Conservation (phyloP, 2,329 filamentous ascomycete genomes). For the Talaromyces rugulosus region DNA sequence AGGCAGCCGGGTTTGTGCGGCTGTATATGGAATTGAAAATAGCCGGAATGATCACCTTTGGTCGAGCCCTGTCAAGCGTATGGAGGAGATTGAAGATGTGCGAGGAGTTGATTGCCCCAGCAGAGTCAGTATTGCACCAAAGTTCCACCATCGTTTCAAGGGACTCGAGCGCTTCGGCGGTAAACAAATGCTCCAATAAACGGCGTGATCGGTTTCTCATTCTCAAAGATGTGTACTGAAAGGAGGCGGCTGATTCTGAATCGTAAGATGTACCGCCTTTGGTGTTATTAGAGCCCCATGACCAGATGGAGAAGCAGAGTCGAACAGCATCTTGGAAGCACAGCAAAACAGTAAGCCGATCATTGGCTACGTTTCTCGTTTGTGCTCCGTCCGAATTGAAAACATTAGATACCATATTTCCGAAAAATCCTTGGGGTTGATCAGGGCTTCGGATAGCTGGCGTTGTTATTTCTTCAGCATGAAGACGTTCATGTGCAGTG, state of each 20-base stretch:
- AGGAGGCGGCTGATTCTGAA: slow-evolving; percentile 68
- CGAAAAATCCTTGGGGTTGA: slow-evolving; percentile 82
- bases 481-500: slow-evolving; percentile 75
- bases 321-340: slow-evolving; percentile 94
- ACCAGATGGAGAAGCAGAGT: slow-evolving; percentile 91
- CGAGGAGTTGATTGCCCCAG: slow-evolving; percentile 48
- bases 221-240: slow-evolving; percentile 82
- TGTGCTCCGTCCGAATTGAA: slow-evolving; percentile 76
- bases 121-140: slow-evolving; percentile 59
- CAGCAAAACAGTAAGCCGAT: slow-evolving; percentile 86
- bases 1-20: slow-evolving; percentile 75
- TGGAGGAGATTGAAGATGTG: slow-evolving; percentile 83
- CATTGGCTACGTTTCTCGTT: slow-evolving; percentile 81
- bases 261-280: slow-evolving; percentile 51
- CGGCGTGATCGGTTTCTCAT: slow-evolving; percentile 86
- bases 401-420: slow-evolving; percentile 88
- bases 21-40: slow-evolving; percentile 97
- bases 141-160: slow-evolving; percentile 84
- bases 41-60: slow-evolving; percentile 86
- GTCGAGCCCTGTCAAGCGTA: slow-evolving; percentile 83
- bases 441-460: slow-evolving; percentile 72
- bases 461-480: slow-evolving; percentile 68
- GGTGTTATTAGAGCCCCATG: slow-evolving; percentile 69
- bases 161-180: slow-evolving; percentile 87
- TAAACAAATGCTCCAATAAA: slow-evolving; percentile 87